A percentile compares a stretch with the other conserved stretches of the same genome.
These are phyloP conservation scores for Avena eriantha DNA, from an alignment of 176 grass and related monocot genomes.

Conservation along the genomic window DNA sequence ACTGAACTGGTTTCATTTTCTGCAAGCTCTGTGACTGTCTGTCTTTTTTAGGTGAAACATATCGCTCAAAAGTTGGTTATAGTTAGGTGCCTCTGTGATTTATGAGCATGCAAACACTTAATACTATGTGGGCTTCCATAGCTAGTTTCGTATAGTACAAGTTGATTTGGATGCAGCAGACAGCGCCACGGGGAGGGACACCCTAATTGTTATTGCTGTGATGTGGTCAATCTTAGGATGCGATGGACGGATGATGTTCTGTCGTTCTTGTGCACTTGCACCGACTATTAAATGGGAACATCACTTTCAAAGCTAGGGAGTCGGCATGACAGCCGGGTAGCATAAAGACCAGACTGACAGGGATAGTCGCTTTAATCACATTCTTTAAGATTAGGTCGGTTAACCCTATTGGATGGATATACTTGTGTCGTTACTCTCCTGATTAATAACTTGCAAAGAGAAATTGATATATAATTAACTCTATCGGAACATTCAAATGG, in stretches of 20 bases:
- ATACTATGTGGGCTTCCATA: neutral
- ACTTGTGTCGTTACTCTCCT: neutral
- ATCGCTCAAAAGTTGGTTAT: neutral
- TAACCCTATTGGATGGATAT: neutral
- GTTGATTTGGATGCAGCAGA: neutral
- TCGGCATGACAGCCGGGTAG: neutral
- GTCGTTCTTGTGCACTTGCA: neutral
- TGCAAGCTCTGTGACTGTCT: neutral
- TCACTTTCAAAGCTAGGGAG: neutral
- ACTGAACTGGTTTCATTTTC: neutral
- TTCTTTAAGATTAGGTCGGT: constrained; percentile 1
- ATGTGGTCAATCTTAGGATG: neutral
- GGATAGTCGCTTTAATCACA: neutral
- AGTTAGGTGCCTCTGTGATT: neutral
- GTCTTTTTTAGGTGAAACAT: constrained; percentile 26
- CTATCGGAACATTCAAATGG: neutral
- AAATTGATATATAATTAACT: neutral
- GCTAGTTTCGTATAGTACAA: neutral
- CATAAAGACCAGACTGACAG: neutral
- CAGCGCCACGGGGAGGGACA: neutral
- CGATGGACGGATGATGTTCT: constrained; percentile 13
- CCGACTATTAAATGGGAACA: constrained; percentile 16
- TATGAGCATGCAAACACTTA: constrained; percentile 9
- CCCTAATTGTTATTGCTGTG: neutral
- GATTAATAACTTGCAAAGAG: neutral